phyloP scores from a whole-genome alignment of 202 grass and related monocot species.

The Bolboschoenoplectus hybrid region DNA sequence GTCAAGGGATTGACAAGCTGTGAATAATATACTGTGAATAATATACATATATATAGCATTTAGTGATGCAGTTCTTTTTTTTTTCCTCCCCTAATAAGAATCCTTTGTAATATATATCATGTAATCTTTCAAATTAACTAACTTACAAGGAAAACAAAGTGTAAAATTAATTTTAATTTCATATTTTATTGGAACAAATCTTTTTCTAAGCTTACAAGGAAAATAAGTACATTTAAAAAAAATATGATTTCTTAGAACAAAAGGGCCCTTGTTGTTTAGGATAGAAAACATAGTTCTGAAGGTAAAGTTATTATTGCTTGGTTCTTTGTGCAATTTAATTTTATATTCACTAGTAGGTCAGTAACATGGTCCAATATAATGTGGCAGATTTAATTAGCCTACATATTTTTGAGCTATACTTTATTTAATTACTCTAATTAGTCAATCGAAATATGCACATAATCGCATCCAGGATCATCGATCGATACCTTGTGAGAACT shows the following conservation, averaged over 20 bases:
- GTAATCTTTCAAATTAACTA: not conserved
- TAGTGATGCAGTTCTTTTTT: no score
- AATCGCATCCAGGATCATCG: not conserved
- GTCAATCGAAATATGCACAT: not conserved
- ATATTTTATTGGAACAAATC: not conserved
- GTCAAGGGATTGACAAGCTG: not conserved
- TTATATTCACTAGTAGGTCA: not conserved
- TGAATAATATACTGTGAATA: no score
- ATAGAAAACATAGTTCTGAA: not conserved
- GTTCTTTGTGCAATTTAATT: not conserved
- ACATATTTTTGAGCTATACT: not conserved
- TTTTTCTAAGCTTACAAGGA: not conserved
- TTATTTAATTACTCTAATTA: not conserved
- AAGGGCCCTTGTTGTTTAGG: not conserved
- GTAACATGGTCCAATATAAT: not conserved
- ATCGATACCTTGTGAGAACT: not conserved
- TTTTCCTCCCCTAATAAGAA: no score
- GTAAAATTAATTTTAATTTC: not conserved
- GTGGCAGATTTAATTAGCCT: not conserved
- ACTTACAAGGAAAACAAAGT: not conserved
- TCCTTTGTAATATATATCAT: no score
- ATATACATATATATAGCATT: no score
- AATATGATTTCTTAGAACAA: not conserved
- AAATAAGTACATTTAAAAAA: not conserved
- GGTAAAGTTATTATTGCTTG: not conserved